Evolutionary conservation across 768 basidiomycete species (phyloP), one percentile per base, ranked within the genome.

Genomic region (Naganishia vishniacii): DNA sequence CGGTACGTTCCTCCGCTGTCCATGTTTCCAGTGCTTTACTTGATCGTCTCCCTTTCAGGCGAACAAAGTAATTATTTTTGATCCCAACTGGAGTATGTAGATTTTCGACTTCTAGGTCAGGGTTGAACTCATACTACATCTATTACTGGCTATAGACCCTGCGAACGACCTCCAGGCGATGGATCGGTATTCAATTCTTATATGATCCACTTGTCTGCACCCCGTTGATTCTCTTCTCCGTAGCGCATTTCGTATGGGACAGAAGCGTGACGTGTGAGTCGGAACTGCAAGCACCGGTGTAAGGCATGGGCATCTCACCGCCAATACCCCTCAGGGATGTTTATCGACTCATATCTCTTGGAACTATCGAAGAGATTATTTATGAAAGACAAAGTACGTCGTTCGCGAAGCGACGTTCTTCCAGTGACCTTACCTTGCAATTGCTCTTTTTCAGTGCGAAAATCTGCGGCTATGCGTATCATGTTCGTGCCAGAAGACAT

Each of bases 61-160:
- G 3, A 97, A 98, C 73, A 92, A 89, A 77, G 94, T 95, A 23
- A 88, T 92, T 28, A 88, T 92, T 44, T 91, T 94, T 73, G 90
- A 93, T 78, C 91, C 93, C 3, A 90, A 91, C 68, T 97, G 93
- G 93, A 97, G 91, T 91, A 75, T 74, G 88, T 80, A 11, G 3
- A 32, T 6, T 23, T 15, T 29, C 45, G 1, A 23, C 8, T 23
- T 13, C 25, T n/a, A 25, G 12, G n/a, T 15, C 49, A n/a, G n/a
- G n/a, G 3, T 51, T 20, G 29, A 32, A 18, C 37, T 23, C 25
- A 32, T 65, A 51, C 47, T 63, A 48, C 44, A 47, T 42, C n/a
- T 5, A 49, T 25, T 25, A n/a, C 3, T 32, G 63, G 65, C 26
- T 70, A 44, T 64, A 93, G 91, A 97, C 77, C 94, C 94, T 5